Evolutionary conservation across 805 yeast genomes (phyloP).

Genomic region (Ogataea sp.): DNA sequence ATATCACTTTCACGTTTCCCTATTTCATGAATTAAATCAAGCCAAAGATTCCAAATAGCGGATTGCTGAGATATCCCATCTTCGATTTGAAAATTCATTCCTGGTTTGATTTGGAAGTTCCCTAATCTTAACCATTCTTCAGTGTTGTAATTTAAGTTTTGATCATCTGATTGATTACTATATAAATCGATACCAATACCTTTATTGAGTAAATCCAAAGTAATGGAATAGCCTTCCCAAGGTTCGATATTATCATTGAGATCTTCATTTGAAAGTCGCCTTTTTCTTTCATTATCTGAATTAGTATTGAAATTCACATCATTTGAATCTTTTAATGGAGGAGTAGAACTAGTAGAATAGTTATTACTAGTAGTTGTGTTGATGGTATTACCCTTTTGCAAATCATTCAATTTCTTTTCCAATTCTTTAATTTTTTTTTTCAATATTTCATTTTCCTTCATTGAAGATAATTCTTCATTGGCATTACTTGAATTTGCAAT

Average conservation of each 20-base stretch:
- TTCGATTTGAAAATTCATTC: too few species aligned
- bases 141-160: conserved; percentile 17
- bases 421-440: conserved; percentile 18
- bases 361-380: background rate
- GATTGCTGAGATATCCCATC: too few species aligned
- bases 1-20: conserved; percentile 14
- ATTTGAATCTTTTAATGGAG: too few species aligned
- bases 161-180: conserved; percentile 9
- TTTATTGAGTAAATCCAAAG: conserved; percentile 15
- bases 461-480: conserved; percentile 15
- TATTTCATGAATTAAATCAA: conserved; percentile 9
- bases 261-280: too few species aligned
- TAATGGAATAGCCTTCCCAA: conserved; percentile 20
- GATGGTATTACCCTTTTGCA: conserved; percentile 2
- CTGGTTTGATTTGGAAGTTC: background rate
- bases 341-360: too few species aligned
- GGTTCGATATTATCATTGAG: conserved; percentile 2
- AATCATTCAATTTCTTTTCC: conserved; percentile 13
- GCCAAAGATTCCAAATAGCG: conserved; percentile 20
- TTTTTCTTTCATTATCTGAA: too few species aligned
- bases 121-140: conserved; percentile 19
- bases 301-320: background rate
- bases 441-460: conserved; percentile 21
- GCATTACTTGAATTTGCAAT: conserved; percentile 16
- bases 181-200: conserved; percentile 15